phyloP scores from a whole-genome alignment of 2,329 filamentous ascomycete species.

The Claviceps cyperi region DNA sequence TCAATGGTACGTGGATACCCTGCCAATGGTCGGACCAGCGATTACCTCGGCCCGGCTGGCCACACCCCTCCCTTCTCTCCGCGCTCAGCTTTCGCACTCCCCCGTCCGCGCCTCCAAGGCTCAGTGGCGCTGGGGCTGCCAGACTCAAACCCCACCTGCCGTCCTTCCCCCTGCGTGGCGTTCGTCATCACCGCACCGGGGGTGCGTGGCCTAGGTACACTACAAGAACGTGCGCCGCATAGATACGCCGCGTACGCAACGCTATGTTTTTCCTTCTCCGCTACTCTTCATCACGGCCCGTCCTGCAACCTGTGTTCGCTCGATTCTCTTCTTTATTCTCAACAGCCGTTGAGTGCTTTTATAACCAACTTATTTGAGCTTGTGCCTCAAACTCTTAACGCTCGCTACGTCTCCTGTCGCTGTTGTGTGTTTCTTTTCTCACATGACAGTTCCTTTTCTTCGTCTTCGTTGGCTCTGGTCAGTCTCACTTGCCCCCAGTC shows the following conservation, averaged over 20 bases:
- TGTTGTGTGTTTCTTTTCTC: constrained; percentile 1
- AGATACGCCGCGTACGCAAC: neutral
- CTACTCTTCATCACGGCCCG: constrained; percentile 2
- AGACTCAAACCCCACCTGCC: neutral
- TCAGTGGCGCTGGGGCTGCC: neutral
- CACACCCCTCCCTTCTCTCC: neutral
- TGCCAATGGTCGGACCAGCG: too few relatives aligned
- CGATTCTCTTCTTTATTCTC: neutral
- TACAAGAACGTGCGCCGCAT: neutral
- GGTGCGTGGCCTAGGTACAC: neutral
- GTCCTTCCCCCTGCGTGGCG: neutral
- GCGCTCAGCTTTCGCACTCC: neutral
- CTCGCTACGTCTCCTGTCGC: constrained; percentile 3
- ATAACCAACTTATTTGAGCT: neutral
- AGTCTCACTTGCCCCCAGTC: neutral
- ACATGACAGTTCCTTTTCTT: neutral
- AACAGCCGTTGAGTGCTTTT: constrained; percentile 1
- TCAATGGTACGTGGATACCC: too few relatives aligned
- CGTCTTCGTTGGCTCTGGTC: neutral
- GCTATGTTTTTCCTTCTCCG: neutral
- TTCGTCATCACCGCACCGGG: neutral
- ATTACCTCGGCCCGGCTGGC: neutral
- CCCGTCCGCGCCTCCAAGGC: neutral
- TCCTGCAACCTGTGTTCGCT: constrained; percentile 2
- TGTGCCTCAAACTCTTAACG: neutral